phyloP scores from a whole-genome alignment of 164 flowering plant genomes.

The grape (Vitis vinifera) region DNA sequence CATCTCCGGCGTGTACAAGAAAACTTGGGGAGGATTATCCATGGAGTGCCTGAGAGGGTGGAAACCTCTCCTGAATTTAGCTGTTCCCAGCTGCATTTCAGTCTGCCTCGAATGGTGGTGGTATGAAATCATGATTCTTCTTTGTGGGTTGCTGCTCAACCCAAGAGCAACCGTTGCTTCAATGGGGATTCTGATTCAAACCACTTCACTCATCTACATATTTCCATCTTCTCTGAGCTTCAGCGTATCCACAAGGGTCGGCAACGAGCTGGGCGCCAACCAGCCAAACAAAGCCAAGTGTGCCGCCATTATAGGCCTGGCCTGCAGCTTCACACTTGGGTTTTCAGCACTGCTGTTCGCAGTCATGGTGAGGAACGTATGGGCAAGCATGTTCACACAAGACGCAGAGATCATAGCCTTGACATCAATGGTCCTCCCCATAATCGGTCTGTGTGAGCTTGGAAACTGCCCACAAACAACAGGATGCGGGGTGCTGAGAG shows the following conservation, averaged over 20 bases:
- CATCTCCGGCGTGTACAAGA: slow-evolving; percentile 32
- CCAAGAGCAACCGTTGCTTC: slow-evolving; percentile 71
- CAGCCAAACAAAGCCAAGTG: slow-evolving; percentile 42
- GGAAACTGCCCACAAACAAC: slow-evolving; percentile 81
- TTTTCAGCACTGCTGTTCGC: slow-evolving; percentile 45
- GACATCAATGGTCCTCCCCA: slow-evolving; percentile 55
- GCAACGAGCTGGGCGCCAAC: slow-evolving; percentile 61
- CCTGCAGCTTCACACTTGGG: slow-evolving; percentile 42
- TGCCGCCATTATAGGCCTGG: slow-evolving; percentile 54
- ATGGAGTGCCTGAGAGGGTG: slow-evolving; percentile 44
- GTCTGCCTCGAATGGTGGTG: slow-evolving; percentile 87
- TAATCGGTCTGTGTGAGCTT: slow-evolving; percentile 68
- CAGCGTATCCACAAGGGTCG: slow-evolving; percentile 65
- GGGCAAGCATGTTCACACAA: slow-evolving; percentile 61
- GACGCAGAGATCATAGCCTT: slow-evolving; percentile 48
- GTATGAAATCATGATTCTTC: slow-evolving; percentile 74
- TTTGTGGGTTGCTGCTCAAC: slow-evolving; percentile 52
- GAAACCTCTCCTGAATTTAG: slow-evolving; percentile 40
- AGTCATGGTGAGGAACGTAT: slow-evolving; percentile 34
- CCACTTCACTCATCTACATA: slow-evolving; percentile 57
- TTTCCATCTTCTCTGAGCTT: slow-evolving; percentile 69
- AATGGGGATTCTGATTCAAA: slow-evolving; percentile 67
- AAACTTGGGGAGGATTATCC: slow-evolving; percentile 45
- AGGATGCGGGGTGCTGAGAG: slow-evolving; percentile 69
- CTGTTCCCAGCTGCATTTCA: slow-evolving; percentile 67